phyloP scores from a whole-genome alignment of 352 stramenopile genomes.

The Phytophthora citricola region DNA sequence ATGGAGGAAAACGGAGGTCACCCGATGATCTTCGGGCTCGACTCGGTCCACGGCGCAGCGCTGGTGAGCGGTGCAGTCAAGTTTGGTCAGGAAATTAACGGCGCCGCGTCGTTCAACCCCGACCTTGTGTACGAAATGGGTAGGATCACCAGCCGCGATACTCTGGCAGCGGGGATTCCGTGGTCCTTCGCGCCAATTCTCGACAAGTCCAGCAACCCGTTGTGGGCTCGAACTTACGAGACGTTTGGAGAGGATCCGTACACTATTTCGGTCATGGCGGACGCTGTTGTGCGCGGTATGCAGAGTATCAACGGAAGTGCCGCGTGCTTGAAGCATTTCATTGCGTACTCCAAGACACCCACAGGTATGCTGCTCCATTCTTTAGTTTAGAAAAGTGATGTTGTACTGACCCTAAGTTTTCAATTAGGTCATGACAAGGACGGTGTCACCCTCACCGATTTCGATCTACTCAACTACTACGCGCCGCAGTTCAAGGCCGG shows the following conservation, averaged over 20 bases:
- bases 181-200: conserved; percentile 91
- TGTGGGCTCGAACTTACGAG: conserved; percentile 89
- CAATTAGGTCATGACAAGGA: conserved; percentile 69
- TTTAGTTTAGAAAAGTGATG: no score
- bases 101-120: conserved; percentile 85
- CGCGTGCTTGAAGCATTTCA: conserved; percentile 88
- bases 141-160: conserved; percentile 74
- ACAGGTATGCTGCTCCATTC: conserved; percentile 23
- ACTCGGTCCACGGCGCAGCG: conserved; percentile 88
- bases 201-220: conserved; percentile 75
- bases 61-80: conserved; percentile 78
- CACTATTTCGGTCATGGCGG: conserved; percentile 67
- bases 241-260: conserved; percentile 93
- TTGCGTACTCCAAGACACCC: conserved; percentile 73
- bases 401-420: no score
- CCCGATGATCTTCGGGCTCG: conserved; percentile 85
- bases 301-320: conserved; percentile 63
- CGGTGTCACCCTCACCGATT: conserved; percentile 62
- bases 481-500: conserved; percentile 72
- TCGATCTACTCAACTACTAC: conserved; percentile 76
- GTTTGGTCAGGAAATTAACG: conserved; percentile 46
- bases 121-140: conserved; percentile 64
- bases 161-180: conserved; percentile 72
- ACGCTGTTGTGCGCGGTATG: conserved; percentile 56
- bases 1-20: conserved; percentile 38